Evolutionary conservation across 371 early-diverging fungal species (phyloP).

Genomic region (Blakeslea trispora): DNA sequence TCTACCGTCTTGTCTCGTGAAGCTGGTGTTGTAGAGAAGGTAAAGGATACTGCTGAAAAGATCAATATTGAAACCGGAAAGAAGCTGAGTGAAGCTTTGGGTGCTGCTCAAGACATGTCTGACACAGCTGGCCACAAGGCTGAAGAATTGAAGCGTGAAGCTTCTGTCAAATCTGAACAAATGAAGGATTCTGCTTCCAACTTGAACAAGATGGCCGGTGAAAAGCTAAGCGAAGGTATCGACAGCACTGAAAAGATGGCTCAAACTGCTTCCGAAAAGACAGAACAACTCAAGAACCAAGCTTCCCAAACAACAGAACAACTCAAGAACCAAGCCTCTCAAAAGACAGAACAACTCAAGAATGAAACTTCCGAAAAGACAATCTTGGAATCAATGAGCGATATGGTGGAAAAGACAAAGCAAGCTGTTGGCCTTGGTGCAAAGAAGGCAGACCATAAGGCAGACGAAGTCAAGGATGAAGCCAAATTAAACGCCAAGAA

Average conservation of each 20-base stretch:
- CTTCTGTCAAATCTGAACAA: conserved; percentile 8
- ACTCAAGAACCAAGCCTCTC: conserved; percentile 12
- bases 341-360: conserved; percentile 8
- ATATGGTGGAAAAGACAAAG: conserved; percentile 27
- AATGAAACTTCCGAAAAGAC: conserved; percentile 19
- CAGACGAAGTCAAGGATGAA: conserved; percentile 25
- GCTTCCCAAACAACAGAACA: conserved; percentile 11
- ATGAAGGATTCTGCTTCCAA: conserved; percentile 16
- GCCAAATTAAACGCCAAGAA: conserved; percentile 18
- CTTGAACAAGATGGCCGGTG: conserved; percentile 22
- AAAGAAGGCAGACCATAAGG: conserved; percentile 21
- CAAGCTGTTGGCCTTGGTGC: conserved; percentile 25
- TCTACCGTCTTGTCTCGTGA: conserved; percentile 18
- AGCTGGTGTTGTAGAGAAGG: conserved; percentile 23
- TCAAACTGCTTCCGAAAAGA: conserved; percentile 15
- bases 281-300: conserved; percentile 16
- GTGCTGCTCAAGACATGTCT: conserved; percentile 10
- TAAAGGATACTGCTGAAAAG: conserved; percentile 28
- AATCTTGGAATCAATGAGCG: conserved; percentile 18
- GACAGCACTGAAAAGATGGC: conserved; percentile 18
- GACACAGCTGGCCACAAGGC: conserved; percentile 8
- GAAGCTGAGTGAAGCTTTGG: conserved; percentile 15
- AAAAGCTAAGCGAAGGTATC: conserved; percentile 13
- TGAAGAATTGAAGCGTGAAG: conserved; percentile 7
- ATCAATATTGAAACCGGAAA: conserved; percentile 25